Evolutionary conservation across 1,284 basidiomycete genomes (phyloP), one percentile per base, ranked within the genome.

Genomic region (Ceraceosorus guamensis): DNA sequence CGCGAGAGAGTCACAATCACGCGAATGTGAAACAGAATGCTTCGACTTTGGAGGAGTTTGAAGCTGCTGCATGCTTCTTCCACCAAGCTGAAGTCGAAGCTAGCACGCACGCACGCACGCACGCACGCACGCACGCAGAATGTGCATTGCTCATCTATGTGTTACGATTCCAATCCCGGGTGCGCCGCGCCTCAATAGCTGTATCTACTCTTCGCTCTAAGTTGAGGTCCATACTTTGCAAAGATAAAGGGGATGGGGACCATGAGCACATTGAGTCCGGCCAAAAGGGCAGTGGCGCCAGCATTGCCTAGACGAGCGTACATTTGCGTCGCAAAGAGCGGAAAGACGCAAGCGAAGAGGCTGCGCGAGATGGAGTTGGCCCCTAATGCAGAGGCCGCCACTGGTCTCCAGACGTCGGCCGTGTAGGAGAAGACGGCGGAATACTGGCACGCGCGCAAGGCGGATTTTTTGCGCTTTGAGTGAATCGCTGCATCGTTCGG

Each of bases 351-450:
- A 5, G 56, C 56, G 45, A 52, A 62, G 24, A 18, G 24, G 10
- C 31, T 43, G 2, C 60, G 47, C 6, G 52, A 16, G 33, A 55
- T 24, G 30, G 46, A 52, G 45, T 62, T 62, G 34, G 52, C 57
- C 14, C 39, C 43, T 48, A 62, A 43, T 4, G 56, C 60, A 13
- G 53, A 56, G 14, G 60, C 69, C 5, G 69, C 69, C 1, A 68
- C 62, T 0, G 62, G 61, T 6, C 45, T 33, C 48, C 44, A 62
- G 5, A 39, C 30, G 13, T 37, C 44, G 6, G 37, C 46, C 2
- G 56, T 59, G 31, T 50, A 62, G 11, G 60, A 44, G 56, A 62
- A 62, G 46, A 62, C 58, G 47, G 49, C 47, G 16, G 52, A 48
- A 44, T 54, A 61, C 24, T 24, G 24, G 24, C 24, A 3, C 2